phyloP scores from a whole-genome alignment of 2,329 filamentous ascomycete species.

The Rhynchosporium secalis region DNA sequence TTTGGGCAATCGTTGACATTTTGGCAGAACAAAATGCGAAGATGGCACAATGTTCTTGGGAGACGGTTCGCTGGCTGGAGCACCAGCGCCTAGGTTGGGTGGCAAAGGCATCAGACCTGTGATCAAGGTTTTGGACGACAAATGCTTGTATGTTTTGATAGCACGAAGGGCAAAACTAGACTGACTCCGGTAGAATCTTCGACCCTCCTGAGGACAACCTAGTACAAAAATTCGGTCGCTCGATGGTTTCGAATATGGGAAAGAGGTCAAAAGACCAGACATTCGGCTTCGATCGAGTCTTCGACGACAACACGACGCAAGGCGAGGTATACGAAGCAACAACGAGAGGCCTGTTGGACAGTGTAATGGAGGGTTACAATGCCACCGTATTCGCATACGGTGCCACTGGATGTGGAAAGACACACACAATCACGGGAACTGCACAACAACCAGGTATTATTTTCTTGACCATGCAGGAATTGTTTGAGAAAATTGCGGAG shows the following conservation, averaged over 20 bases:
- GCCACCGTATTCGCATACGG: constrained; percentile 98
- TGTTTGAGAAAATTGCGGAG: constrained; percentile 95
- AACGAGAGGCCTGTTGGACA: constrained; percentile 86
- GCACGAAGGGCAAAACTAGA: not conserved
- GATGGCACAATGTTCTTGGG: constrained; percentile 92
- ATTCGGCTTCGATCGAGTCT: constrained; percentile 94
- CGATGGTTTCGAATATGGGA: constrained; percentile 72
- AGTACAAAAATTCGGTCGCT: constrained; percentile 81
- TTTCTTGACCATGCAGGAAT: constrained; percentile 97
- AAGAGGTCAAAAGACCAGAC: constrained; percentile 97
- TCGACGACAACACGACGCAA: constrained; percentile 92
- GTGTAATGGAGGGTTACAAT: constrained; percentile 95
- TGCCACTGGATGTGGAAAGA: constrained; percentile 97
- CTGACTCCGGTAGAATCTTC: constrained; percentile 68
- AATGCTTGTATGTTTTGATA: constrained; percentile 73
- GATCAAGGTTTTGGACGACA: constrained; percentile 94
- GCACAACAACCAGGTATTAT: constrained; percentile 94
- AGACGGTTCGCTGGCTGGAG: constrained; percentile 89
- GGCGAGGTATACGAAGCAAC: constrained; percentile 94
- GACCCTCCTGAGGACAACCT: constrained; percentile 95
- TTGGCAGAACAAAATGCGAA: constrained; percentile 56
- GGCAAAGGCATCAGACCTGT: constrained; percentile 86
- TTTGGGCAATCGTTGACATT: constrained; percentile 24
- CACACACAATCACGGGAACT: constrained; percentile 94
- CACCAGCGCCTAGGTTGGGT: constrained; percentile 78